Conservation (phyloP, 805 yeast genomes). For the Wickerhamomyces strasburgensis region DNA sequence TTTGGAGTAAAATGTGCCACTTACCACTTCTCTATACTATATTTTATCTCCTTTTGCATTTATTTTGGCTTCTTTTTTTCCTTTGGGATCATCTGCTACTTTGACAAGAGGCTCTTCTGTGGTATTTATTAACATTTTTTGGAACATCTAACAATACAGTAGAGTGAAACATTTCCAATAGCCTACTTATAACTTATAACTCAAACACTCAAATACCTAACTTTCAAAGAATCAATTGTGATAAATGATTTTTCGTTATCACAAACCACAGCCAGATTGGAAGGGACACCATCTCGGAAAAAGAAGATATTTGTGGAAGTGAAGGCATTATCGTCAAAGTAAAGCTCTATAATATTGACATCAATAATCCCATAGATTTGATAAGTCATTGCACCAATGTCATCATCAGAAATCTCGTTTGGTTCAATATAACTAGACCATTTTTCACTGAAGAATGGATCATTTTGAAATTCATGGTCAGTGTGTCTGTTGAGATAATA, state of each 20-base stretch:
- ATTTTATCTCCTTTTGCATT: no score
- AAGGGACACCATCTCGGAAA: conserved; percentile 18
- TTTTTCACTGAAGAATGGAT: conserved; percentile 27
- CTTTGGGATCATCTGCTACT: no score
- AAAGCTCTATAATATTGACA: conserved; percentile 27
- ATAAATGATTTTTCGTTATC: conserved; percentile 8
- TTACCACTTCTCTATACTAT: no score
- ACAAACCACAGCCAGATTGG: conserved; percentile 12
- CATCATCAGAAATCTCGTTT: conserved; percentile 8
- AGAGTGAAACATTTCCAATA: no score
- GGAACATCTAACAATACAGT: no score
- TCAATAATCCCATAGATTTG: conserved; percentile 28
- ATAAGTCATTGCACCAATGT: conserved; percentile 18
- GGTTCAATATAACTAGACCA: conserved; percentile 24
- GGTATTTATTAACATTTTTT: no score
- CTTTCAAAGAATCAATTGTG: conserved; percentile 2
- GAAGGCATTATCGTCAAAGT: conserved; percentile 27
- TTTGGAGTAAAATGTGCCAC: no score
- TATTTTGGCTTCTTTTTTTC: no score
- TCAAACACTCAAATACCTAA: no score
- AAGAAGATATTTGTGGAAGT: conserved; percentile 29
- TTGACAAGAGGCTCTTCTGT: no score
- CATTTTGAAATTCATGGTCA: conserved; percentile 18
- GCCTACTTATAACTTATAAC: no score
- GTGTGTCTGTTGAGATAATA: conserved; percentile 27